These are phyloP conservation scores for Extremus antarcticus DNA, from an alignment of 495 filamentous ascomycete species.

Conservation along the genomic window DNA sequence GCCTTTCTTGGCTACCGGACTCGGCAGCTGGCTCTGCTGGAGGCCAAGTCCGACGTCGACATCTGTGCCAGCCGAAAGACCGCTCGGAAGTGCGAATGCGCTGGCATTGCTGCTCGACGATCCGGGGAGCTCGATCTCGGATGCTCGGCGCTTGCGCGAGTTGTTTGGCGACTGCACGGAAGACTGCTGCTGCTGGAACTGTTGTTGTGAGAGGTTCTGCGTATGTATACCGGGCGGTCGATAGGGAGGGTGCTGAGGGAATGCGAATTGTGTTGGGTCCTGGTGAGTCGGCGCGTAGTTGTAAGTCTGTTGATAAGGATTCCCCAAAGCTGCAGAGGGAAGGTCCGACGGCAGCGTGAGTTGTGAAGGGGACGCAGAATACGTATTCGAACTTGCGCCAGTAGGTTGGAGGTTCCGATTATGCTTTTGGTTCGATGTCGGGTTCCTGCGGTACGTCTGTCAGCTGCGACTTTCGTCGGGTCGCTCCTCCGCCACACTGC, in stretches of 20 bases:
- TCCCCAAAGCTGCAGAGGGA: conserved; percentile 5
- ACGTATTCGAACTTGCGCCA: conserved; percentile 5
- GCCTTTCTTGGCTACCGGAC: conserved; percentile 72
- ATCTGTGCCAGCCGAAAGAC: conserved; percentile 1
- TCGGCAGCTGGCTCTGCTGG: conserved; percentile 20
- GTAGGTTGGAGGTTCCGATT: conserved; percentile 20
- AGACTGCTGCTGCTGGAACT: conserved; percentile 9
- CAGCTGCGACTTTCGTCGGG: not conserved
- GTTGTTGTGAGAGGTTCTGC: conserved; percentile 6
- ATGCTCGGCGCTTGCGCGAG: conserved; percentile 21
- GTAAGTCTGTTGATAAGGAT: conserved; percentile 14
- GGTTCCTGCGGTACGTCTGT: conserved; percentile 3
- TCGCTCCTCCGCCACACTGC: not conserved
- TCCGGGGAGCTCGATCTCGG: conserved; percentile 12
- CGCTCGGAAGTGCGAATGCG: conserved; percentile 6
- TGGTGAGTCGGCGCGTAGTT: conserved; percentile 12
- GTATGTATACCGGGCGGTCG: conserved; percentile 7
- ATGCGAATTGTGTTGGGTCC: conserved; percentile 10
- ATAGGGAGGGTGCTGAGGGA: conserved; percentile 6
- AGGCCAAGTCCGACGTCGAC: conserved; percentile 6
- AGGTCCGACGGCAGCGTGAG: conserved; percentile 19
- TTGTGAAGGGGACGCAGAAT: conserved; percentile 22
- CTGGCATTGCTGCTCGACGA: conserved; percentile 15
- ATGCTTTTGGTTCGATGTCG: conserved; percentile 8
- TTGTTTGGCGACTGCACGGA: conserved; percentile 6